These are phyloP conservation scores for Colletotrichum lindemuthianum DNA, from an alignment of 2,329 filamentous ascomycete species.

Conservation along the genomic window DNA sequence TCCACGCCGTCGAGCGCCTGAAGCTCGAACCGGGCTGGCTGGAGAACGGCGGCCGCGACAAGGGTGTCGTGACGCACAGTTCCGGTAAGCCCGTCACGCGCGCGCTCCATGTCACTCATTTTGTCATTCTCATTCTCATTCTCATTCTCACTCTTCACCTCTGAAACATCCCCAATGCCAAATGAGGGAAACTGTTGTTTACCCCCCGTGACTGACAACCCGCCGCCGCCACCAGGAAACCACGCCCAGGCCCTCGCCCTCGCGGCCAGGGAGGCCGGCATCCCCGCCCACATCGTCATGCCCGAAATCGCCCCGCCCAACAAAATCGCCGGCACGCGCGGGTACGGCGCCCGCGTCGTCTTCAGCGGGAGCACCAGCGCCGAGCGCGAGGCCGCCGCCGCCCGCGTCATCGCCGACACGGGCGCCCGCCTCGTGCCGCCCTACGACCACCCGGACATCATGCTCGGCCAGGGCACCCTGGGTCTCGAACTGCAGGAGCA, in stretches of 20 bases:
- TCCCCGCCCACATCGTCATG: conserved; percentile 93
- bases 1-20: conserved; percentile 81
- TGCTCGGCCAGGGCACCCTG: conserved; percentile 92
- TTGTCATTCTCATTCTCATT: no score
- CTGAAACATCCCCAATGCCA: neutral
- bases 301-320: conserved; percentile 83
- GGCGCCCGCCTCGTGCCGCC: conserved; percentile 85
- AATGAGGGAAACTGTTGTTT: conserved; percentile 36
- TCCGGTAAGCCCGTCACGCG: conserved; percentile 65
- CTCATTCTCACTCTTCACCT: no score
- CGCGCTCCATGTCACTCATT: no score
- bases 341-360: conserved; percentile 80
- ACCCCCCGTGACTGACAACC: neutral
- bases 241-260: conserved; percentile 93
- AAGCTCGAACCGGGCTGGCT: conserved; percentile 70
- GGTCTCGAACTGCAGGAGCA: conserved; percentile 85
- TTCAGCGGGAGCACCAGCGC: conserved; percentile 84
- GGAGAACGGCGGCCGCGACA: conserved; percentile 65
- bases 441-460: conserved; percentile 91
- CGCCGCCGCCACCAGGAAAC: conserved; percentile 70
- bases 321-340: conserved; percentile 85
- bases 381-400: conserved; percentile 83
- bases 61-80: conserved; percentile 89
- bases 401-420: conserved; percentile 74
- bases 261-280: conserved; percentile 76